Evolutionary conservation across 2,329 filamentous ascomycete genomes (phyloP), one percentile per base, ranked within the genome.

Genomic region (Colletotrichum zoysiae): DNA sequence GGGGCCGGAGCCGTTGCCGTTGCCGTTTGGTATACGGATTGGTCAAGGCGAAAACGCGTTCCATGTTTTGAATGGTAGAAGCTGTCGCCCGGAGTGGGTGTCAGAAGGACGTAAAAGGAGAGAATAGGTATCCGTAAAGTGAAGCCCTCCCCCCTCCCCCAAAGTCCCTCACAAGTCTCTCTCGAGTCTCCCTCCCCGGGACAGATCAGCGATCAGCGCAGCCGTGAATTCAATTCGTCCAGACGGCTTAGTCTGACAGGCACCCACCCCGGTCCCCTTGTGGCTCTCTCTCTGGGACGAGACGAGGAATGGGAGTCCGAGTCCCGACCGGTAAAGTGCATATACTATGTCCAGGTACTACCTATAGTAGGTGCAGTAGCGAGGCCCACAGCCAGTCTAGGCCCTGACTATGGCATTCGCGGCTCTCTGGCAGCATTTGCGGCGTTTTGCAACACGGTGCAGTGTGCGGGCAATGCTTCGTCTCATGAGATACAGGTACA

Each of bases 151-250:
- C 42, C 50, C 6, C 12, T 55, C 44, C 1, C 46, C n/a, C 46
- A 11, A 63, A 63, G 60, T 63, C n/a, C 42, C 42, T 44, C 42
- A 8, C 30, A 62, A 51, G 59, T 51, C 40, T 11, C 48, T 69
- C 33, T 40, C 62, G 38, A 30, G 57, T 67, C n/a, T 63, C 51
- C 64, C n/a, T 63, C 51, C 64, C 60, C 48, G 48, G 56, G 35
- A 53, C 26, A 59, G 69, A 71, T 69, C 65, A 64, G 55, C 65
- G 65, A 71, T 69, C 65, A 59, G 48, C 65, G 38, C 46, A 65
- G 65, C 40, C 59, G 44, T 42, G 70, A 72, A 65, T 67, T 70
- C 66, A 70, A 72, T 72, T 61, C 65, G 66, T 48, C 65, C 63
- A 62, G 42, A 51, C 56, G 57, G 48, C 59, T 20, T 14, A 38